Conservation (phyloP, 2,329 filamentous ascomycete species). For the Hypomyces perniciosus region DNA sequence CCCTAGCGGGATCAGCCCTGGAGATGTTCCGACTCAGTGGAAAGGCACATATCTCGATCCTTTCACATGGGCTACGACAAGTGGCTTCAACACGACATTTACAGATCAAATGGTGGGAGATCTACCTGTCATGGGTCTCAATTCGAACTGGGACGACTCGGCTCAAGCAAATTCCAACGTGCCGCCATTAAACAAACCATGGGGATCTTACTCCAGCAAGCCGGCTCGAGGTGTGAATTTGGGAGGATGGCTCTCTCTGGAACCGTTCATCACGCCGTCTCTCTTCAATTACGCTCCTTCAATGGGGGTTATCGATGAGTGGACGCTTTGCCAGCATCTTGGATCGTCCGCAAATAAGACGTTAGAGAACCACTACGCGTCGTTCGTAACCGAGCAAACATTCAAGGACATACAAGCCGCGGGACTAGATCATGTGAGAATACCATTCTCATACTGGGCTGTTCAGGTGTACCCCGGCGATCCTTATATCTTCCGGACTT, state of each 20-base stretch:
- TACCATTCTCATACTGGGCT: slow-evolving; percentile 94
- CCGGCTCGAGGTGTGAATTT: slow-evolving; percentile 88
- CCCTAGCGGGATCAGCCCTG: slow-evolving; percentile 47
- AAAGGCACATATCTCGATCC: slow-evolving; percentile 79
- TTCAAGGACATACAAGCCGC: slow-evolving; percentile 81
- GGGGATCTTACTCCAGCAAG: slow-evolving; percentile 68
- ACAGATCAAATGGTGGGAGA: slow-evolving; percentile 78
- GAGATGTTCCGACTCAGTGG: slow-evolving; percentile 57
- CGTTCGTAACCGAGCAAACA: slow-evolving; percentile 77
- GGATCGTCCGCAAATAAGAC: slow-evolving; percentile 59
- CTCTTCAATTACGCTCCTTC: slow-evolving; percentile 65
- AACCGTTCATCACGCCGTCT: slow-evolving; percentile 93
- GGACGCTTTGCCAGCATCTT: slow-evolving; percentile 66
- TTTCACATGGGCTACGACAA: slow-evolving; percentile 84
- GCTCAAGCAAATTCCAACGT: slow-evolving; percentile 71
- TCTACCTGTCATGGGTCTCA: slow-evolving; percentile 85
- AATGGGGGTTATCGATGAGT: slow-evolving; percentile 78
- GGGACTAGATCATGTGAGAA: slow-evolving; percentile 93
- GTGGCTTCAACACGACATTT: slow-evolving; percentile 90
- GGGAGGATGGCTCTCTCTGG: slow-evolving; percentile 88
- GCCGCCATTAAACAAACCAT: slow-evolving; percentile 67
- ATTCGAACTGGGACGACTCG: slow-evolving; percentile 80
- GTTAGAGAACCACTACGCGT: slow-evolving; percentile 87
- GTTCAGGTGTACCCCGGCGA: slow-evolving; percentile 78
- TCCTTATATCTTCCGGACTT: slow-evolving; percentile 78